Conservation (phyloP, 345 rosid genomes). For the Euphorbia peplus region DNA sequence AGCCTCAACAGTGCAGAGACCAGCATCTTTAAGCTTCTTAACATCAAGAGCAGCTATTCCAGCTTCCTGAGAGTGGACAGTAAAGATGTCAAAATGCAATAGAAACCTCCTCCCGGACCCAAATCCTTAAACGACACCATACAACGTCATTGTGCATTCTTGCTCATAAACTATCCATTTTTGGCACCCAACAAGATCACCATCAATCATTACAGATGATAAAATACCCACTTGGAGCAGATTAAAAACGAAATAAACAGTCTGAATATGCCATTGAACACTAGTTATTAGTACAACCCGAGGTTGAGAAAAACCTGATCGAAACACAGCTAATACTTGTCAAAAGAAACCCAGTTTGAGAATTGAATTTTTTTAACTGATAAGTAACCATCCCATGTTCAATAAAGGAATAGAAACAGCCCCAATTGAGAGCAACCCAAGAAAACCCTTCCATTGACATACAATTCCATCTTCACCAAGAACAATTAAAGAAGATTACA, state of each 20-base stretch:
- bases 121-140: not conserved
- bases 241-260: no score
- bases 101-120: not conserved
- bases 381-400: not conserved
- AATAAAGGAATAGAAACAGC: not conserved
- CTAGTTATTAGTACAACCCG: not conserved
- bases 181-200: not conserved
- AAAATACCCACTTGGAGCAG: no score
- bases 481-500: constrained; percentile 4
- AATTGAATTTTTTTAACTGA: not conserved
- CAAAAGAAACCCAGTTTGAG: not conserved
- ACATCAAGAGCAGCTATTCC: constrained; percentile 86
- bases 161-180: not conserved
- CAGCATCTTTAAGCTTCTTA: constrained; percentile 93
- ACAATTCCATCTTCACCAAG: not conserved
- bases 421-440: not conserved
- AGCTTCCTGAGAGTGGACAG: constrained; percentile 48
- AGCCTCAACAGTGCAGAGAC: constrained; percentile 90
- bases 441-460: not conserved
- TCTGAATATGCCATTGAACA: not conserved
- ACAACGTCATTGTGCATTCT: no score
- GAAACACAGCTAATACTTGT: not conserved
- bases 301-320: constrained; percentile 2
- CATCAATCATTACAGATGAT: no score
- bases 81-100: constrained; percentile 15